A percentile compares a stretch with the other conserved stretches of the same genome.
Conservation (phyloP, 805 yeast species). For the Metschnikowia kofuensis region DNA sequence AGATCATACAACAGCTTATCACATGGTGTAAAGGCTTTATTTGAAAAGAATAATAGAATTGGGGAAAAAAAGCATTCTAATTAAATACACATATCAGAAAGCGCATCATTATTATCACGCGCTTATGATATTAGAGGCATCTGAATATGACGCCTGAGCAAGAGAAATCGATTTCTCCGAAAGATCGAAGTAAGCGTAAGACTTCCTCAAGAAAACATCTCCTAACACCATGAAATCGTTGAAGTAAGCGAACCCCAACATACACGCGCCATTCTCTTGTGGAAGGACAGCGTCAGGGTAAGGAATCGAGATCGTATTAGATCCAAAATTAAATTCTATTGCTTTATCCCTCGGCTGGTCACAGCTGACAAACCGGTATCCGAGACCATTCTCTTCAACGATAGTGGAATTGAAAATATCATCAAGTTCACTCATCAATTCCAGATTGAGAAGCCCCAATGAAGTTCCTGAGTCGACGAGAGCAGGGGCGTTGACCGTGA, state of each 20-base stretch:
- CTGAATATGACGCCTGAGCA: constrained; percentile 14
- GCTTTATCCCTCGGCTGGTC: constrained; percentile 15
- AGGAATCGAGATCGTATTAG: constrained; percentile 4
- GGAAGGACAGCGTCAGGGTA: constrained; percentile 8
- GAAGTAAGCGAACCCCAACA: constrained; percentile 13
- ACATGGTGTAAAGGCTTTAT: too few relatives aligned
- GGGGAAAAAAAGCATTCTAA: too few relatives aligned
- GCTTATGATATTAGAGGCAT: constrained; percentile 5
- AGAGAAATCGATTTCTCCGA: constrained; percentile 14
- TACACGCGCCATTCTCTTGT: constrained; percentile 10
- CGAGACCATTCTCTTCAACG: constrained; percentile 4
- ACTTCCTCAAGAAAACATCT: constrained; percentile 18
- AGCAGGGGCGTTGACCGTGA: constrained; percentile 5
- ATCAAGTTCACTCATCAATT: constrained; percentile 12
- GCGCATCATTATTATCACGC: background rate
- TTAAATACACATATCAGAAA: too few relatives aligned
- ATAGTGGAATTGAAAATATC: constrained; percentile 9
- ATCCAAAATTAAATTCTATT: constrained; percentile 13
- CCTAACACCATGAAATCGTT: constrained; percentile 13
- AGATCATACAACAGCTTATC: too few relatives aligned
- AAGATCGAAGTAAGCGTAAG: constrained; percentile 18
- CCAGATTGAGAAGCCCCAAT: constrained; percentile 7
- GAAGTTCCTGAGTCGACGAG: constrained; percentile 16
- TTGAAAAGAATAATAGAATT: too few relatives aligned
- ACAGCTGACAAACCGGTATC: constrained; percentile 12